Conservation (phyloP, 371 early-diverging fungal species). For the Mucor lusitanicus region DNA sequence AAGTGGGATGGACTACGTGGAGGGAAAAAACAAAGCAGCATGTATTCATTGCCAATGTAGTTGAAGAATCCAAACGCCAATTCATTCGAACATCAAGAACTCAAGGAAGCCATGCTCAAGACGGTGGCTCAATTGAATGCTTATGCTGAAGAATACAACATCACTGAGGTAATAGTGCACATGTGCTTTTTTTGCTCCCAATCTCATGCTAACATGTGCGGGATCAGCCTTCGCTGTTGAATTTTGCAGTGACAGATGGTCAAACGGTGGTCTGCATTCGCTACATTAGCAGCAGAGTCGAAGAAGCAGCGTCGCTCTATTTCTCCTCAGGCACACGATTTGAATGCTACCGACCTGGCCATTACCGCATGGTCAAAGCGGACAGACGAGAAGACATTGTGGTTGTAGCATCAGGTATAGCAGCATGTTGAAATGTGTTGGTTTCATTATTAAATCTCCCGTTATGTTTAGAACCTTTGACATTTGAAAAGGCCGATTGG, state of each 20-base stretch:
- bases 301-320: constrained; percentile 79
- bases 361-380: constrained; percentile 80
- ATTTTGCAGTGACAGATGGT: constrained; percentile 91
- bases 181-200: neutral
- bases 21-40: neutral
- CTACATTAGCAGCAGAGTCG: constrained; percentile 68
- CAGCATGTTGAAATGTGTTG: neutral
- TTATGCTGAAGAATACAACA: constrained; percentile 68
- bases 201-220: neutral
- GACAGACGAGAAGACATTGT: constrained; percentile 84
- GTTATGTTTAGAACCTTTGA: constrained; percentile 69
- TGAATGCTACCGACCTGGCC: constrained; percentile 62
- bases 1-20: constrained; percentile 1
- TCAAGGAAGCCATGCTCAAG: constrained; percentile 74
- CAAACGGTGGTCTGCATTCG: constrained; percentile 77
- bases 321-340: constrained; percentile 77
- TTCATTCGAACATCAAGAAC: constrained; percentile 55
- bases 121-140: constrained; percentile 73
- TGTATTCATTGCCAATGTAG: constrained; percentile 28
- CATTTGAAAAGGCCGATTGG: constrained; percentile 87
- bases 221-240: constrained; percentile 66
- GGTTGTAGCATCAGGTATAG: constrained; percentile 73
- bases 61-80: constrained; percentile 55
- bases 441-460: neutral
- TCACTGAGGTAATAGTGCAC: constrained; percentile 37